A percentile compares a stretch with the other conserved stretches of the same genome.
Conservation (phyloP, 345 rosid genomes). For the Capsella bursapastoris region DNA sequence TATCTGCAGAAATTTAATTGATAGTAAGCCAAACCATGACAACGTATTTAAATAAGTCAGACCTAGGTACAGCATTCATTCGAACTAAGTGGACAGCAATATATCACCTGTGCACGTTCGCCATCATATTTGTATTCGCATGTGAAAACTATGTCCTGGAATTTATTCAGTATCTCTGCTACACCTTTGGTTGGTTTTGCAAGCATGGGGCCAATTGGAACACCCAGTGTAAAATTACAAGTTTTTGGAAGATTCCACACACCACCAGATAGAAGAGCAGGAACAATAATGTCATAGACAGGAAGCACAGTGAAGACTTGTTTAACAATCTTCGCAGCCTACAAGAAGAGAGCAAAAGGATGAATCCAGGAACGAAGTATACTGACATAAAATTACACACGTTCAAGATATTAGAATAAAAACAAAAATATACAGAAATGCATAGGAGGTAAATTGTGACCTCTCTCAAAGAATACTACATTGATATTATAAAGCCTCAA, state of each 20-base stretch:
- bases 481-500: slow-evolving; percentile 21
- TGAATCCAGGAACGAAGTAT: slow-evolving; percentile 6
- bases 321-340: slow-evolving; percentile 93
- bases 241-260: slow-evolving; percentile 85
- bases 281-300: slow-evolving; percentile 82
- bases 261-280: slow-evolving; percentile 78
- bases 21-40: slow-evolving; percentile 22
- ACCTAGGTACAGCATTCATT: slow-evolving; percentile 16
- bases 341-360: slow-evolving; percentile 34
- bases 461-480: slow-evolving; percentile 16
- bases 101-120: slow-evolving; percentile 92
- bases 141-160: slow-evolving; percentile 76
- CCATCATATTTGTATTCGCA: slow-evolving; percentile 98
- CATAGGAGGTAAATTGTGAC: neutral
- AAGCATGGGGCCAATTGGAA: slow-evolving; percentile 97
- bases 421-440: neutral
- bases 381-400: neutral
- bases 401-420: neutral
- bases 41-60: neutral
- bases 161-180: slow-evolving; percentile 78
- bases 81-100: slow-evolving; percentile 11
- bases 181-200: slow-evolving; percentile 92
- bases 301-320: slow-evolving; percentile 91
- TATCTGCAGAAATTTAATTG: slow-evolving; percentile 52
- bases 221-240: slow-evolving; percentile 75